Base-by-base conservation (phyloP, 208 protist species). In the Acanthamoeba culbertsoni region DNA sequence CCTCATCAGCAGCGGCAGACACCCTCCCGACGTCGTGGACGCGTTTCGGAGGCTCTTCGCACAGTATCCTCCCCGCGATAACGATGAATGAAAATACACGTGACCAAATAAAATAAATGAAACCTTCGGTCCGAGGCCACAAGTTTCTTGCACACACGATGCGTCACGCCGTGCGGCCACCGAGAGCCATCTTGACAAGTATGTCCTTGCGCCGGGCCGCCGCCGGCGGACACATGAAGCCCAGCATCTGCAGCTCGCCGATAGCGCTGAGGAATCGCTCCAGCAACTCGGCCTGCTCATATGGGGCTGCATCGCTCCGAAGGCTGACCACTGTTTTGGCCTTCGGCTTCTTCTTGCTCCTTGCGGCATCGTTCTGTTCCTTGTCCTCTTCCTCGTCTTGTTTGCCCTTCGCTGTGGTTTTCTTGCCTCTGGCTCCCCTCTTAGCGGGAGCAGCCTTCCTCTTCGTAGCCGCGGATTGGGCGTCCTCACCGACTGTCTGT, bases 221-320 rank as follows among this genome's bases (percentile, higher is more conserved):
- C 16, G 5, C 35, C 35, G 63, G 63, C 4, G 63, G 63, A 43
- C 63, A 75, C 63, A 75, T 43, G 63, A 75, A 75, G 63, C 63
- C 63, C 63, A 75, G 63, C 63, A 75, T 75, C 63, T 75, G 63
- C 28, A 75, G 63, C 33, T 75, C 63, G 63, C 63, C 63, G 63
- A 75, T 75, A 37, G 63, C 63, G 35, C 35, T 43, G 63, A 75
- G 63, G 63, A 75, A 75, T 42, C 63, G 63, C 1, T 31, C 6
- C 63, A 75, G 28, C 7, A 75, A 37, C 16, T 14, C 63, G 33
- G 35, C 63, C 35, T 75, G 33, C 63, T 75, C 35, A 37, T 14
- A 28, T 20, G 35, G 18, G 5, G 14, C 23, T 37, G 26, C 26
- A 31, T 33, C 6, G 55, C 14, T n/a, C 55, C 55, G 20, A 14